phyloP scores from a whole-genome alignment of 78 protist genomes.

The Tieghemostelium lacteum region DNA sequence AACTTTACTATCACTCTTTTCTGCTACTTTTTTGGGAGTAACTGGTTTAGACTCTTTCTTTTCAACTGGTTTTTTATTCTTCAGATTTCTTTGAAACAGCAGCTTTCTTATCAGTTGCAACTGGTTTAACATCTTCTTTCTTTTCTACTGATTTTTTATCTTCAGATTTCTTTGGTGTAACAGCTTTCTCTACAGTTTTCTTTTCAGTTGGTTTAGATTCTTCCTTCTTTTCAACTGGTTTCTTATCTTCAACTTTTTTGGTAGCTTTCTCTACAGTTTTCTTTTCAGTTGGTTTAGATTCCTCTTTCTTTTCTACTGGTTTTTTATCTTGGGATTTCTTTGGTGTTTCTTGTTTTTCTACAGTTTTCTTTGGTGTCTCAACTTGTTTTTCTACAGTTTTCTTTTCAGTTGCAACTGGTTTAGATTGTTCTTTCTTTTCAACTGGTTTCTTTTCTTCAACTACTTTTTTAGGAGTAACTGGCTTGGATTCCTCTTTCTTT shows the following conservation, averaged over 20 bases:
- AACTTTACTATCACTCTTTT: not conserved
- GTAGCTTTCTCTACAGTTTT: not conserved
- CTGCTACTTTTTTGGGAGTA: not conserved
- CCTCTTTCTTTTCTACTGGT: not conserved
- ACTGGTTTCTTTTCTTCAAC: not conserved
- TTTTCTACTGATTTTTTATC: not conserved
- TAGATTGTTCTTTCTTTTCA: not conserved
- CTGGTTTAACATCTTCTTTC: not conserved
- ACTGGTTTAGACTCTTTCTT: not conserved
- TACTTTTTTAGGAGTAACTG: not conserved
- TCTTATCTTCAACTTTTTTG: not conserved
- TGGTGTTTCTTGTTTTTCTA: not conserved
- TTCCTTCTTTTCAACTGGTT: not conserved
- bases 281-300: not conserved
- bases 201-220: not conserved
- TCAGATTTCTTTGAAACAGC: not conserved
- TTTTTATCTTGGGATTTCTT: not conserved
- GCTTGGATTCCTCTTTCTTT: not conserved
- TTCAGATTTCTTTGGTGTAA: not conserved
- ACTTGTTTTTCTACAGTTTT: not conserved
- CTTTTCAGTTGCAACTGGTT: not conserved
- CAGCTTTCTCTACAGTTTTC: too few relatives aligned
- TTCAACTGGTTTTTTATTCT: not conserved
- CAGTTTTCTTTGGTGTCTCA: not conserved
- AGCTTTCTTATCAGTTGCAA: not conserved